Evolutionary conservation across 2,329 filamentous ascomycete genomes (phyloP).

Genomic region (Penicillium janthinellum): DNA sequence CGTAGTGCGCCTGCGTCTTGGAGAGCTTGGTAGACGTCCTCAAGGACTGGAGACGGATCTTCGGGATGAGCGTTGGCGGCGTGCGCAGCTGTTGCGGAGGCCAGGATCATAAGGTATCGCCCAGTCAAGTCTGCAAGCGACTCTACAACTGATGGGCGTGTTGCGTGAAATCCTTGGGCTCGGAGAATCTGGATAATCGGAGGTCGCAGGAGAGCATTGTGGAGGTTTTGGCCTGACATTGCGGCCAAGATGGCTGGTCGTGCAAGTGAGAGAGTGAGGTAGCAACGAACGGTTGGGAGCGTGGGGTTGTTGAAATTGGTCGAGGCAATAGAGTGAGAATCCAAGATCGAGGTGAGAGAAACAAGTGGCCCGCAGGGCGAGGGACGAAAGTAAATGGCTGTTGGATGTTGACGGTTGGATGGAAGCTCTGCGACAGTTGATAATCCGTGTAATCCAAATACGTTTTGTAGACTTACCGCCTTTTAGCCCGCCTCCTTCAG

Average conservation of each 20-base stretch:
- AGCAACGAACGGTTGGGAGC: not conserved
- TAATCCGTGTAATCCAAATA: not conserved
- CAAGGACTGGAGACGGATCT: constrained; percentile 64
- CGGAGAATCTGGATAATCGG: constrained; percentile 88
- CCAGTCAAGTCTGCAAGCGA: constrained; percentile 83
- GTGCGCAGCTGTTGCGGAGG: constrained; percentile 70
- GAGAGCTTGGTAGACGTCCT: constrained; percentile 83
- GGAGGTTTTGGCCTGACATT: constrained; percentile 55
- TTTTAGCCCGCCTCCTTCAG: not conserved
- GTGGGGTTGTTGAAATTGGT: not conserved
- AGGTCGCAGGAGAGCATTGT: constrained; percentile 81
- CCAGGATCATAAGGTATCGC: constrained; percentile 76
- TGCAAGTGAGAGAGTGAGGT: not conserved
- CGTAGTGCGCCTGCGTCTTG: constrained; percentile 76
- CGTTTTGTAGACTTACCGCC: not conserved
- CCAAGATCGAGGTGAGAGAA: not conserved
- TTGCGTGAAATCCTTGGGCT: constrained; percentile 84
- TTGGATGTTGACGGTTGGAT: not conserved
- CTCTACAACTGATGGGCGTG: constrained; percentile 79
- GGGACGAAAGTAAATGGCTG: not conserved
- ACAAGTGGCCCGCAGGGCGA: not conserved
- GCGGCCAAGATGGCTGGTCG: not conserved
- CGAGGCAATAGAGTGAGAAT: too few relatives aligned
- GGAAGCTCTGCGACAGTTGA: not conserved
- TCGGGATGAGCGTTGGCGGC: constrained; percentile 68